Percentiles rank a stretch among this genome's conserved stretches.
Evolutionary conservation across 1,284 basidiomycete species (phyloP).

Genomic region (Cryptococcus wingfieldii): DNA sequence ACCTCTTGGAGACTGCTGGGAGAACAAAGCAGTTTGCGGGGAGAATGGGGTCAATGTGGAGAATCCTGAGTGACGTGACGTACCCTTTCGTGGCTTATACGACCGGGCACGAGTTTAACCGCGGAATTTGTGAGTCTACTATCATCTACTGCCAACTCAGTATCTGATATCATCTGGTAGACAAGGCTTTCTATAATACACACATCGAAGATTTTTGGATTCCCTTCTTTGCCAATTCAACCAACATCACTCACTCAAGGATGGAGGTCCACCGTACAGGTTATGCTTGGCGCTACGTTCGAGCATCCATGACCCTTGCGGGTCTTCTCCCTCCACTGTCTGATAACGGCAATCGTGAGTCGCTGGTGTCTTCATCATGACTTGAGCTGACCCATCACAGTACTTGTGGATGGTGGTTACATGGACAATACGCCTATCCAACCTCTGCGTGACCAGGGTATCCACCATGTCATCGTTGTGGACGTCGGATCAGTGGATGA

Average conservation of each 20-base stretch:
- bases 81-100: conserved; percentile 98
- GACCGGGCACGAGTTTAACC: conserved; percentile 83
- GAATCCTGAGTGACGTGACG: conserved; percentile 89
- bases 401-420: conserved; percentile 93
- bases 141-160: conserved; percentile 52
- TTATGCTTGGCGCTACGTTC: conserved; percentile 74
- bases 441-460: conserved; percentile 88
- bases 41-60: conserved; percentile 89
- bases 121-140: conserved; percentile 55
- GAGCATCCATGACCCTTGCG: conserved; percentile 96
- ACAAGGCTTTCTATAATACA: conserved; percentile 72
- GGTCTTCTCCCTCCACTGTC: conserved; percentile 92
- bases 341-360: conserved; percentile 73
- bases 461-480: conserved; percentile 86
- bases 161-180: conserved; percentile 15
- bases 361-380: conserved; percentile 24
- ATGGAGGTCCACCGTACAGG: conserved; percentile 98
- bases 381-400: conserved; percentile 15
- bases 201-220: conserved; percentile 99
- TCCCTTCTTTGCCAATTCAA: conserved; percentile 96
- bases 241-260: conserved; percentile 93
- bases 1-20: conserved; percentile 78
- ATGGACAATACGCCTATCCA: conserved; percentile 88
- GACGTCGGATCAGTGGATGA: conserved; percentile 97
- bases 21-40: conserved; percentile 69